Evolutionary conservation across 2,329 filamentous ascomycete genomes (phyloP), one percentile per base, ranked within the genome.

Genomic region (Fusarium musae): DNA sequence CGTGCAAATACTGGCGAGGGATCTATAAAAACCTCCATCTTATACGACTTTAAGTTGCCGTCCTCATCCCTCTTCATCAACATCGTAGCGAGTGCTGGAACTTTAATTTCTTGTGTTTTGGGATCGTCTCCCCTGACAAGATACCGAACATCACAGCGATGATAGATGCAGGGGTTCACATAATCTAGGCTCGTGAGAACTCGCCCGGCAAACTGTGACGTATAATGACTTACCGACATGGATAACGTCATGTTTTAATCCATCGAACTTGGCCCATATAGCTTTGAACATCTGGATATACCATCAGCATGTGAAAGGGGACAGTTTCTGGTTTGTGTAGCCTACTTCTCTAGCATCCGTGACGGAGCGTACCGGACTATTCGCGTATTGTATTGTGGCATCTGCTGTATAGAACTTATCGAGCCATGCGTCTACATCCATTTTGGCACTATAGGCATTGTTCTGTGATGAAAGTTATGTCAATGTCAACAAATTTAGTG

Each of bases 101-200:
- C 19, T n/a, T 60, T 32, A 13, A 67, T 60, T 16, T 36, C 28
- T 28, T 67, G 46, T 6, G 44, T 60, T 21, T 40, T n/a, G 5
- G 61, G 64, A n/a, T 59, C 28, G 6, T 66, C 64, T 6, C 64
- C 64, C 17, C 53, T 59, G 15, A 67, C 30, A 3, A 66, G 46
- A 19, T 67, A 67, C n/a, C 61, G 34, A 44, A 67, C 56, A 10
- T 23, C 28, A n/a, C 61, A 64, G 15, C 39, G 44, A 26, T 66
- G 61, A n/a, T 67, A 67, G 3, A 67, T 47, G 21, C 64, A 50
- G 7, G 61, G 52, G n/a, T 40, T 52, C 17, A 52, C 44, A 28
- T 53, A 66, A 32, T 66, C 64, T 66, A 32, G 4, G 4, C 4
- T 10, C 9, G 30, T 66, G 19, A 66, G 50, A 40, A 16, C 4